Conservation (phyloP, 257 asterid species). For the Nicotiana tabacum region DNA sequence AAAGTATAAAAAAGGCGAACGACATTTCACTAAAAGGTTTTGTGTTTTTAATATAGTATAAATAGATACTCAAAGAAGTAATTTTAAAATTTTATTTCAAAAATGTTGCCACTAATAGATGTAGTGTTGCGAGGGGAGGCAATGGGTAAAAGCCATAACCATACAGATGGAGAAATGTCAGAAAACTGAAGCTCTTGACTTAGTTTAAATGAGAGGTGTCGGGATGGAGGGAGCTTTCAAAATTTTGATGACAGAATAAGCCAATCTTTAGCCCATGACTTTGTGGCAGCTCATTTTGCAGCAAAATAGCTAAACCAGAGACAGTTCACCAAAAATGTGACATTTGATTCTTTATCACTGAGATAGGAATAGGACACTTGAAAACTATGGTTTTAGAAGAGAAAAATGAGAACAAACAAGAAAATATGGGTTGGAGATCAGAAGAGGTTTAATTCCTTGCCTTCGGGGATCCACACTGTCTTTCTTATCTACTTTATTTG, state of each 20-base stretch:
- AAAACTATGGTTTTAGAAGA: not conserved
- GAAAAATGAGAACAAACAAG: not conserved
- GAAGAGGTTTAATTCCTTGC: not conserved
- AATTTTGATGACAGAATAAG: not conserved
- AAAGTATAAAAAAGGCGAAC: no score
- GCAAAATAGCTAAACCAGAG: not conserved
- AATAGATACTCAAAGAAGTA: no score
- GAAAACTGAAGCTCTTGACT: not conserved
- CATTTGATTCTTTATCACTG: not conserved
- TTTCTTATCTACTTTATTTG: not conserved
- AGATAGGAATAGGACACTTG: not conserved
- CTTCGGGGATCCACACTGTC: not conserved
- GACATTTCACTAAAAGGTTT: no score
- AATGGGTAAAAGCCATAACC: no score
- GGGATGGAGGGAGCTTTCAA: slow-evolving; percentile 5
- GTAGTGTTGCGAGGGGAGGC: no score
- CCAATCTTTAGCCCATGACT: slow-evolving; percentile 4
- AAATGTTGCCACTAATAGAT: no score
- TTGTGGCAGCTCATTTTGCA: not conserved
- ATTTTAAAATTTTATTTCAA: no score
- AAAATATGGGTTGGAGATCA: not conserved
- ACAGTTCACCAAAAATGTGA: not conserved
- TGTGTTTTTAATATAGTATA: no score
- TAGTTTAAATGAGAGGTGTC: not conserved
- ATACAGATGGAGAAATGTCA: slow-evolving; percentile 1